These are phyloP conservation scores for Phyllosticta citriasiana DNA, from an alignment of 2,329 filamentous ascomycete species.

Conservation along the genomic window DNA sequence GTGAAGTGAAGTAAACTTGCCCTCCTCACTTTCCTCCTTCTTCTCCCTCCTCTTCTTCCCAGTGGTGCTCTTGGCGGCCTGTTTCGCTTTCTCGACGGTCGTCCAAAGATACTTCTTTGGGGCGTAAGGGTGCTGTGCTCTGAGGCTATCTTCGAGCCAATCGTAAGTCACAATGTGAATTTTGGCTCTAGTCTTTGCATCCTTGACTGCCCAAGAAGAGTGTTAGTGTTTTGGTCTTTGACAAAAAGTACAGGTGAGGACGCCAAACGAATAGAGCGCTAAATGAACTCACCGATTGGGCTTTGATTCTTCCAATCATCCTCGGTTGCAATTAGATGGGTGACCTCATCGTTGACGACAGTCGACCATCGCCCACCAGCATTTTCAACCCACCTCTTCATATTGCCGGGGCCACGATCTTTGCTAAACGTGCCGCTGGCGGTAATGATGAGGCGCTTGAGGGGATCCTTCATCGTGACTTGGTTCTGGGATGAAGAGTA, in stretches of 20 bases:
- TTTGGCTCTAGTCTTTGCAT: constrained; percentile 5
- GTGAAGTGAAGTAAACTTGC: neutral
- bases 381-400: constrained; percentile 54
- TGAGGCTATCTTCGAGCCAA: constrained; percentile 42
- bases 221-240: neutral
- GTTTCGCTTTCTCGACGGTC: constrained; percentile 12
- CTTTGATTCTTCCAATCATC: constrained; percentile 47
- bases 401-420: constrained; percentile 40
- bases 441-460: constrained; percentile 47
- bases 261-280: neutral
- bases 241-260: neutral
- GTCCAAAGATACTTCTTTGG: constrained; percentile 28
- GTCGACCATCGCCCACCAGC: constrained; percentile 51
- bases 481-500: neutral
- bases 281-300: constrained; percentile 26
- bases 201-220: constrained; percentile 3
- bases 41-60: constrained; percentile 18
- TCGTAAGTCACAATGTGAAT: constrained; percentile 30
- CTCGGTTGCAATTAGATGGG: constrained; percentile 61
- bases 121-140: constrained; percentile 19
- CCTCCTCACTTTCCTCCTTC: constrained; percentile 17
- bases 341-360: constrained; percentile 47
- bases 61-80: constrained; percentile 21
- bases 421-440: constrained; percentile 48
- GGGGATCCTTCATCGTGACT: constrained; percentile 26